Evolutionary conservation across 148 eudicot species (phyloP), one percentile per base, ranked within the genome.

Genomic region (Dianthus caryophyllus): DNA sequence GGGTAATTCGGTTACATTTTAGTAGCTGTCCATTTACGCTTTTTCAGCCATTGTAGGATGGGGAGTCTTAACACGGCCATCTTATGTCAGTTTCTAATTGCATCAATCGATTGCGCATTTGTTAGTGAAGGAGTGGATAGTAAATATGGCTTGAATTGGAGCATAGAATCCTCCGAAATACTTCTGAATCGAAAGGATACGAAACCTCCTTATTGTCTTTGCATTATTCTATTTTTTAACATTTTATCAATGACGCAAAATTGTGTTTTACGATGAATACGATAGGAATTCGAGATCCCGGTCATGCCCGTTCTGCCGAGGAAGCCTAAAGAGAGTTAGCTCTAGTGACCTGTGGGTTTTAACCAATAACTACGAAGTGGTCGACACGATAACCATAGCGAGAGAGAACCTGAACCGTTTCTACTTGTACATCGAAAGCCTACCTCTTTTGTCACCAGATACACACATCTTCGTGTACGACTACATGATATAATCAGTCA

Each of bases 301-400:
- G 39, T 91, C 97, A 9, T 91, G 97, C 78, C 97, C 97, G 1
- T 91, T 86, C 46, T 91, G 97, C 71, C 84, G 97, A 44, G 92
- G 90, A 77, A 80, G 81, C 79, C 68, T 91, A 31, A 82, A 84
- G 80, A 79, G 80, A 66, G 90, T 88, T 6, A 73, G 58, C 56
- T 83, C 96, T 3, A 71, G 63, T 64, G 97, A 91, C 75, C 67
- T 91, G 47, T 91, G 96, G 97, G 85, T 88, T 63, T 84, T 91
- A 6, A 82, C 82, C 0, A 77, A 81, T 25, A 70, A 67, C 50
- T 59, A 30, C 26, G 90, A 91, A 47, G 83, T 76, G 51, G 79
- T 88, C 0, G 90, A 91, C 41, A 33, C 78, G 1, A 20, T 74
- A 29, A 79, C 87, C 20, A 61, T 88, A 30, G 88, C 85, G 4